phyloP scores from a whole-genome alignment of 192 early-diverging fungal genomes.

The Podila horticola region DNA sequence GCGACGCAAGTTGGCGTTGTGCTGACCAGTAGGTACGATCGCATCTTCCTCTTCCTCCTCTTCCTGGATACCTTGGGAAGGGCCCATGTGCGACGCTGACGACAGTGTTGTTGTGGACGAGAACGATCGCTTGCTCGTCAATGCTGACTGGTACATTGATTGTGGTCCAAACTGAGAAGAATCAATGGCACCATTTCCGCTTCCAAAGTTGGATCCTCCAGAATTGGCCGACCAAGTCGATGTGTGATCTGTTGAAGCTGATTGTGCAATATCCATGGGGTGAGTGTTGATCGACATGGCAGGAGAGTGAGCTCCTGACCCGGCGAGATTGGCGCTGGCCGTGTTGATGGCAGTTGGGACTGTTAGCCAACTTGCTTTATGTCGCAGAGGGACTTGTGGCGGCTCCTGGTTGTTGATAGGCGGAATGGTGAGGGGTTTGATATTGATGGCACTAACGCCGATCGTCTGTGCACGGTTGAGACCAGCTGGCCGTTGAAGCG shows the following conservation, averaged over 20 bases:
- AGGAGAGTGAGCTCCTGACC: background rate
- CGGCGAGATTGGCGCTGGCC: conserved; percentile 17
- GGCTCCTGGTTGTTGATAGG: background rate
- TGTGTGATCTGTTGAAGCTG: conserved; percentile 29
- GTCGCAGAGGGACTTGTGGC: conserved; percentile 3
- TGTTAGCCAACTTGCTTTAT: conserved; percentile 26
- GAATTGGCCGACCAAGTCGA: conserved; percentile 29
- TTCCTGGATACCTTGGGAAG: conserved; percentile 17
- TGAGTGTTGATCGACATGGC: conserved; percentile 21
- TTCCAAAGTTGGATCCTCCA: background rate
- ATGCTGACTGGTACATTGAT: background rate
- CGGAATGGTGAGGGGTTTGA: conserved; percentile 31
- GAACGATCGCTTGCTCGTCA: conserved; percentile 25
- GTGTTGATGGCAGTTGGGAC: conserved; percentile 18
- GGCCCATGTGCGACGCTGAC: conserved; percentile 8
- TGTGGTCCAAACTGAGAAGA: background rate
- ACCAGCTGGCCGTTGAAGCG: conserved; percentile 29
- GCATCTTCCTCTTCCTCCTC: conserved; percentile 19
- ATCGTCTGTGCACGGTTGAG: conserved; percentile 27
- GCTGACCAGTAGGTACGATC: background rate
- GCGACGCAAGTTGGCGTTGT: background rate
- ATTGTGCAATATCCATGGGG: conserved; percentile 42
- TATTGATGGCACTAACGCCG: conserved; percentile 2
- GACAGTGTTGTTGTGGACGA: conserved; percentile 29
- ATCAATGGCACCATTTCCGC: background rate